These are phyloP conservation scores for Monilinia laxa DNA, from an alignment of 2,329 filamentous ascomycete genomes.

Conservation along the genomic window DNA sequence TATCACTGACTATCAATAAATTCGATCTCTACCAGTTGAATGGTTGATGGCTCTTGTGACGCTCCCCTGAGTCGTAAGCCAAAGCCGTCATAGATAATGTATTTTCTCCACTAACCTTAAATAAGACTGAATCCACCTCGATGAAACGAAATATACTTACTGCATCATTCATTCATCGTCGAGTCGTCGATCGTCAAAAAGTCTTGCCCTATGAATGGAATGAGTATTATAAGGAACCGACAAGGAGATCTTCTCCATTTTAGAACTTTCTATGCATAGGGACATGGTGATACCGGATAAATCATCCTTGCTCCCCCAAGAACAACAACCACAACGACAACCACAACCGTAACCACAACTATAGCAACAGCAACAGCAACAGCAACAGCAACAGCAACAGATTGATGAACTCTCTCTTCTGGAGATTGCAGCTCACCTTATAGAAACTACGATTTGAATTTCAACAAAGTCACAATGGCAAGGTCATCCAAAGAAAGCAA, in stretches of 20 bases:
- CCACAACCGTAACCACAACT: no score
- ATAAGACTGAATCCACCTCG: not conserved
- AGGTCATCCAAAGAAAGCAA: no score
- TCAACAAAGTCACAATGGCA: no score
- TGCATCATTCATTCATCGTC: no score
- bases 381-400: not conserved
- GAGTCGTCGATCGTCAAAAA: no score
- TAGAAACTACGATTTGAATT: no score
- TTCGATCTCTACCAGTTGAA: not conserved
- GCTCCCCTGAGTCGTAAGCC: conserved; percentile 7
- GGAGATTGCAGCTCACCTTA: no score
- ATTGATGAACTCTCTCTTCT: not conserved
- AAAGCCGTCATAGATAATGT: not conserved
- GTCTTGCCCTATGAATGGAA: no score
- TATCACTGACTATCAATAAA: not conserved
- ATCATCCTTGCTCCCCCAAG: not conserved
- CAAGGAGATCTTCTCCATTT: not conserved
- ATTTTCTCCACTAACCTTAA: not conserved
- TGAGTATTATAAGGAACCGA: not conserved
- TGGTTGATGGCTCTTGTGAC: no score
- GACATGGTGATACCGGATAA: not conserved
- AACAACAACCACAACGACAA: not conserved
- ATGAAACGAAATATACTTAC: not conserved
- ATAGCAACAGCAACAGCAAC: no score
- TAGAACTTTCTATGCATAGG: not conserved